These are phyloP conservation scores for Chalciporus chontae DNA, from an alignment of 768 basidiomycete genomes.

Conservation along the genomic window DNA sequence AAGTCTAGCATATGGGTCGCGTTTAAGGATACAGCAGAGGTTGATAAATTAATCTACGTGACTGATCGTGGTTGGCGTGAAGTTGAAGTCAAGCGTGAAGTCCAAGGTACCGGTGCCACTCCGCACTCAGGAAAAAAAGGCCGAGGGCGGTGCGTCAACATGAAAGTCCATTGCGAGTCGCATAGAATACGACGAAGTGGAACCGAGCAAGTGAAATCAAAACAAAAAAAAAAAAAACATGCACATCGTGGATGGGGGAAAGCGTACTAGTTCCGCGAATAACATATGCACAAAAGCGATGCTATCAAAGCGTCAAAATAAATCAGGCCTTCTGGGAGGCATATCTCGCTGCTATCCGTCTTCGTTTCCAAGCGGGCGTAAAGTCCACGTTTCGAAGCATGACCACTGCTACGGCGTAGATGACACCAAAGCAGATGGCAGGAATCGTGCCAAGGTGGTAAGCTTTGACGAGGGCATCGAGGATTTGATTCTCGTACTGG, in stretches of 20 bases:
- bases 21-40: constrained; percentile 3
- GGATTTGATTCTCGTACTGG: constrained; percentile 31
- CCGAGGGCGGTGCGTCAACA: neutral
- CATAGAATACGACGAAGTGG: neutral
- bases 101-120: neutral
- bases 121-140: neutral
- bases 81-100: neutral
- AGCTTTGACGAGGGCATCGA: constrained; percentile 30
- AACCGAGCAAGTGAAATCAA: neutral
- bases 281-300: constrained; percentile 19
- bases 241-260: constrained; percentile 1
- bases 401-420: constrained; percentile 30
- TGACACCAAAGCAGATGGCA: constrained; percentile 31
- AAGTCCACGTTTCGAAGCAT: constrained; percentile 33
- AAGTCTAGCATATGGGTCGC: neutral
- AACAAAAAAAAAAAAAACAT: constrained; percentile 8
- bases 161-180: constrained; percentile 13
- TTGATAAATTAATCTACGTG: constrained; percentile 22
- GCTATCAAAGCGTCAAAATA: constrained; percentile 13
- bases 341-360: constrained; percentile 25
- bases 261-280: constrained; percentile 12
- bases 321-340: constrained; percentile 22
- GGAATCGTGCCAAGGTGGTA: constrained; percentile 34
- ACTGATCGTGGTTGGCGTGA: constrained; percentile 2
- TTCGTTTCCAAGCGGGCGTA: constrained; percentile 30